phyloP scores from a whole-genome alignment of 441 rosid species.

The Erodium texanum region DNA sequence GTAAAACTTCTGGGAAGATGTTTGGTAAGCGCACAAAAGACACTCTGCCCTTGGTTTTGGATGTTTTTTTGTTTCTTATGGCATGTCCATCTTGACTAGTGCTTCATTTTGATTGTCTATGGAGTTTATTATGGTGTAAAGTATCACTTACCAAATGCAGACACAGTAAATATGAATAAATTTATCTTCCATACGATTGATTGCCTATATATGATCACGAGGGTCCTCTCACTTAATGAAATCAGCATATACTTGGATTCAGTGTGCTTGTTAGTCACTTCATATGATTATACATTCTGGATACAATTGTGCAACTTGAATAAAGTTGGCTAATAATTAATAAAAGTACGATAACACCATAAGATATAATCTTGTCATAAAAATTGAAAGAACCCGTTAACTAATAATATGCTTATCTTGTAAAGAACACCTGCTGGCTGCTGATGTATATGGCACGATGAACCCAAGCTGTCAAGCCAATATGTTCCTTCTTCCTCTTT shows the following conservation, averaged over 20 bases:
- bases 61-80: neutral
- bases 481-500: neutral
- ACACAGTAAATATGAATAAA: neutral
- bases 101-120: neutral
- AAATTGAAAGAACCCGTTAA: neutral
- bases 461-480: neutral
- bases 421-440: neutral
- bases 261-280: neutral
- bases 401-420: neutral
- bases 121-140: neutral
- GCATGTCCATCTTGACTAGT: neutral
- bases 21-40: neutral
- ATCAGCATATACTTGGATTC: neutral
- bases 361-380: neutral
- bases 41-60: neutral
- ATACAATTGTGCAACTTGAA: neutral
- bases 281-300: neutral
- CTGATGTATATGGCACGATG: neutral
- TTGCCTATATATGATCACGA: neutral
- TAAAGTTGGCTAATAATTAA: neutral
- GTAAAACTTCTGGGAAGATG: neutral
- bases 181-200: neutral
- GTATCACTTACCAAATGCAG: neutral
- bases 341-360: no score
- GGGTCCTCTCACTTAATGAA: neutral